phyloP scores from a whole-genome alignment of 1,139 yeast species.

The Trichomonascaceae sp. region DNA sequence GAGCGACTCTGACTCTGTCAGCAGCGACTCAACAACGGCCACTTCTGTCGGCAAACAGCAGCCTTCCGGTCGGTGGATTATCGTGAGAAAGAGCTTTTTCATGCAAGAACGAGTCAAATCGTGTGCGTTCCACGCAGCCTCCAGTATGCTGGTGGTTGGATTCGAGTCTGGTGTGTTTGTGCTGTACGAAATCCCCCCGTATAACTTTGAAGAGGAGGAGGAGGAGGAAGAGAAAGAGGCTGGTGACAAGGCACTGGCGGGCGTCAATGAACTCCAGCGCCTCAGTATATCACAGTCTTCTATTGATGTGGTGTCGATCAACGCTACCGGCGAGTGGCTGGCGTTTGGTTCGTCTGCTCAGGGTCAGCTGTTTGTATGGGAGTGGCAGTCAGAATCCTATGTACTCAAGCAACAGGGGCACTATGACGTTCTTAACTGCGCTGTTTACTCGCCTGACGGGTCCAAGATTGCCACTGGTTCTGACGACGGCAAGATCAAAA shows the following conservation, averaged over 20 bases:
- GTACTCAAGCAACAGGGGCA: slow-evolving; percentile 95
- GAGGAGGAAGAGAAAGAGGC: not conserved
- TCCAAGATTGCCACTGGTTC: slow-evolving; percentile 84
- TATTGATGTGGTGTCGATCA: slow-evolving; percentile 68
- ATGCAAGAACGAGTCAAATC: slow-evolving; percentile 63
- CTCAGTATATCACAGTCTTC: slow-evolving; percentile 88
- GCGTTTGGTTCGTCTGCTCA: slow-evolving; percentile 85
- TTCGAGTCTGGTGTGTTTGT: slow-evolving; percentile 85
- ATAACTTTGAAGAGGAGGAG: slow-evolving; percentile 22
- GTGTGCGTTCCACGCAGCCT: slow-evolving; percentile 65
- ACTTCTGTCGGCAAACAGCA: slow-evolving; percentile 13
- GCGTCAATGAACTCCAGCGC: slow-evolving; percentile 50
- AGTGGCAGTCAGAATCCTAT: slow-evolving; percentile 97
- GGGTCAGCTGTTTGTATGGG: slow-evolving; percentile 93
- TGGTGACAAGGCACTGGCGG: not conserved
- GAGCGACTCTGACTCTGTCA: slow-evolving; percentile 30
- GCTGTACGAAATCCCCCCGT: slow-evolving; percentile 73
- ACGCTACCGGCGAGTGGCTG: slow-evolving; percentile 88
- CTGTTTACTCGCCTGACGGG: slow-evolving; percentile 92
- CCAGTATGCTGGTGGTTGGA: slow-evolving; percentile 76
- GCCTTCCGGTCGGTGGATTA: slow-evolving; percentile 51
- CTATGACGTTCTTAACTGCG: slow-evolving; percentile 74
- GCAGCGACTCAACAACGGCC: not conserved
- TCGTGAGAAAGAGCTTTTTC: slow-evolving; percentile 60
- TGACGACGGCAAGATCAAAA: slow-evolving; percentile 92